phyloP scores from a whole-genome alignment of 345 rosid genomes.

The Reutealis trisperma region DNA sequence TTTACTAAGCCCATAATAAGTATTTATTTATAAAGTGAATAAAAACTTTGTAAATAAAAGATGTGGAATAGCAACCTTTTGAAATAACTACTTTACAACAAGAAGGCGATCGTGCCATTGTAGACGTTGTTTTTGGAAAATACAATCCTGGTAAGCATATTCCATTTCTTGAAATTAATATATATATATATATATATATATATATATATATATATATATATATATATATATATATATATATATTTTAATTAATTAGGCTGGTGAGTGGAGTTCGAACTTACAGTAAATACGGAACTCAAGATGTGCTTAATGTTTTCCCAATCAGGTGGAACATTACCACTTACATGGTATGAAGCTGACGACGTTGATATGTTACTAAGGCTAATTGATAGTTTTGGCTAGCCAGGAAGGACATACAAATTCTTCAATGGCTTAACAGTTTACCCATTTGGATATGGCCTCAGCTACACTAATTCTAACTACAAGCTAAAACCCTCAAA shows the following conservation, averaged over 20 bases:
- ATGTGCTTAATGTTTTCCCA: neutral
- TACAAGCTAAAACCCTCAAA: constrained; percentile 3
- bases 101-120: constrained; percentile 65
- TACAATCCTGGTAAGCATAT: constrained; percentile 51
- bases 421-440: constrained; percentile 49
- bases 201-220: too few relatives aligned
- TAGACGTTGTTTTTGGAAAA: constrained; percentile 57
- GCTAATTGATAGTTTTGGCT: constrained; percentile 38
- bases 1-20: too few relatives aligned
- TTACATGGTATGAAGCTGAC: constrained; percentile 2
- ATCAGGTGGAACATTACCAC: constrained; percentile 46
- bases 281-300: neutral
- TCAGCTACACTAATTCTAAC: constrained; percentile 43
- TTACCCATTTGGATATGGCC: constrained; percentile 50
- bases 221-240: too few relatives aligned
- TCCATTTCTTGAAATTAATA: too few relatives aligned
- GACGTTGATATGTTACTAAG: constrained; percentile 43
- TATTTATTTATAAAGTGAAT: too few relatives aligned
- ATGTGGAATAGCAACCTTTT: too few relatives aligned
- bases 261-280: too few relatives aligned
- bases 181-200: too few relatives aligned
- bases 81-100: too few relatives aligned
- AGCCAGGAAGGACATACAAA: constrained; percentile 60
- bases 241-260: neutral
- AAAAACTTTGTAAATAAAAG: too few relatives aligned